Evolutionary conservation across 2,329 filamentous ascomycete genomes (phyloP), one percentile per base, ranked within the genome.

Genomic region (Venturiaceae sp.): DNA sequence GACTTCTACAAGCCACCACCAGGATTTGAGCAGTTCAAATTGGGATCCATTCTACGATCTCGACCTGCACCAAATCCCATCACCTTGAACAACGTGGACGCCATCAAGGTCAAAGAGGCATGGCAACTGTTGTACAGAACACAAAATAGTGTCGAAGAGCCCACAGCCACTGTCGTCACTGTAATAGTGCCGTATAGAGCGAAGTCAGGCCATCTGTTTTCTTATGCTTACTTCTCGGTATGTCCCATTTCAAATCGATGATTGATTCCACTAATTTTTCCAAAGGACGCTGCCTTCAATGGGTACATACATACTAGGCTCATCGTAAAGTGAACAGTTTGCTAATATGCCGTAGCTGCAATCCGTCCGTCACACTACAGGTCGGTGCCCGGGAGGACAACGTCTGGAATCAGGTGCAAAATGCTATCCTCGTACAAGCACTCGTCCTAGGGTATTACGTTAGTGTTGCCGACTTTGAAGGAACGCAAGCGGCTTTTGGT

Each of bases 111-210:
- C n/a, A 32, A 57, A 23, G 53, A 34, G 30, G 53, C 53, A 36
- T 59, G 47, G 36, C 58, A 59, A 21, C 9, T 59, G 26, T 21
- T 57, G 30, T 59, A 59, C 58, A 41, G 58, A 28, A 55, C 58
- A 14, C 47, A 54, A 23, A 56, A 59, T n/a, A 59, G 58, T 23
- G 58, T 59, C 9, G 58, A 53, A n/a, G 53, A 46, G 23, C 52
- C 58, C 19, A 44, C 36, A 11, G 58, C 41, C 34, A 37, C 50
- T 23, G 58, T 59, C 23, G 53, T 56, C 32, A 59, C 58, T 2
- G 58, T 53, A 3, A 41, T 59, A 6, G n/a, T 44, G 30, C 58
- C 58, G 30, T 56, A 32, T 21, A 46, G 50, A 6, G 52, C 58
- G 26, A 55, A 53, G n/a, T 34, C 50, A 5, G 41, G 34, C 11